phyloP scores from a whole-genome alignment of 345 rosid species.

The Euclidium syriacum region DNA sequence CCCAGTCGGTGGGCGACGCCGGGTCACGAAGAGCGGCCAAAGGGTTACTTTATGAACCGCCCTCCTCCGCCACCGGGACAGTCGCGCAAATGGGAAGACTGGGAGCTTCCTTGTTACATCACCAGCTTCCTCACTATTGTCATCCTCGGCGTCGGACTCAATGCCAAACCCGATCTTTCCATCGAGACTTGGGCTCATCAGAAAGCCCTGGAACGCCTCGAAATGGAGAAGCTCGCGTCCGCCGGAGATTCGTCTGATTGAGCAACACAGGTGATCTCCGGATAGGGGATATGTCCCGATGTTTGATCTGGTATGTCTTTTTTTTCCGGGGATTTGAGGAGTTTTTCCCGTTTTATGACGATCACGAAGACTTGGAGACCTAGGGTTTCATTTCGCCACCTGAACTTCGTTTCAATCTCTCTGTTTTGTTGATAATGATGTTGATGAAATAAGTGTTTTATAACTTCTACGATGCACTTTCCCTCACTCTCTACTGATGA shows the following conservation, averaged over 20 bases:
- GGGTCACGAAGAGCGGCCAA: constrained; percentile 91
- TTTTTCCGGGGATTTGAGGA: constrained; percentile 5
- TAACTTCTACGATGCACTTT: constrained; percentile 3
- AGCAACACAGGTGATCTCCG: neutral
- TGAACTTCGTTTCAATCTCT: constrained; percentile 4
- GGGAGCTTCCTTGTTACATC: constrained; percentile 99
- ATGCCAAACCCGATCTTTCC: constrained; percentile 96
- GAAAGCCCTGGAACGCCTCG: constrained; percentile 85
- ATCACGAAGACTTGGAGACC: constrained; percentile 27
- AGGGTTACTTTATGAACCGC: constrained; percentile 83
- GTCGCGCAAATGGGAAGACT: constrained; percentile 93
- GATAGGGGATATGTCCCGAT: neutral
- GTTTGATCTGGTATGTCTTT: constrained; percentile 22
- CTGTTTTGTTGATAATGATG: constrained; percentile 27
- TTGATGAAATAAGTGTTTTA: constrained; percentile 24
- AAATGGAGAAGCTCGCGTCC: constrained; percentile 53
- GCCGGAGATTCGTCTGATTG: constrained; percentile 28
- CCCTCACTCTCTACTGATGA: neutral
- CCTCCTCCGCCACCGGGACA: constrained; percentile 75
- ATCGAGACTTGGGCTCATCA: constrained; percentile 99
- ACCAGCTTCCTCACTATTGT: constrained; percentile 94
- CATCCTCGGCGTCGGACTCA: constrained; percentile 94
- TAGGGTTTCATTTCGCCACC: constrained; percentile 7
- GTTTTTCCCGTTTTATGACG: constrained; percentile 7
- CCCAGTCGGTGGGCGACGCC: constrained; percentile 78